Conservation (phyloP, 208 protist genomes). For the Leishmania tropica region DNA sequence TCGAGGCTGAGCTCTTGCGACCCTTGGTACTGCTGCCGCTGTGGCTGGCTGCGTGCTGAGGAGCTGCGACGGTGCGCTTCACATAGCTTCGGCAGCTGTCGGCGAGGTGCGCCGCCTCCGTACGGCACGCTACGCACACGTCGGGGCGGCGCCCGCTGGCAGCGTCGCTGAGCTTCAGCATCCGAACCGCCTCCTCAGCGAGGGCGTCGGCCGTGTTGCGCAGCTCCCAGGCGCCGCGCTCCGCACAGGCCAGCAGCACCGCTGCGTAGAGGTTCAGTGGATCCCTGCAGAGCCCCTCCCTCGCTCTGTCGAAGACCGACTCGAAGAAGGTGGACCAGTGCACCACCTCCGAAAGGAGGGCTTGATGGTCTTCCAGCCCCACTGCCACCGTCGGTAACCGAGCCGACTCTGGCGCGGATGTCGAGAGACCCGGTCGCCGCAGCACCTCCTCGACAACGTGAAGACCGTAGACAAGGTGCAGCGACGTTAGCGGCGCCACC, state of each 20-base stretch:
- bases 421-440: not conserved
- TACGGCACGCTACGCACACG: conserved; percentile 35
- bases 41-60: not conserved
- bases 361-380: conserved; percentile 24
- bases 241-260: conserved; percentile 49
- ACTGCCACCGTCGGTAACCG: not conserved
- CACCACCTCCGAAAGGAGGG: conserved; percentile 33
- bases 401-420: not conserved
- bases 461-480: conserved; percentile 44
- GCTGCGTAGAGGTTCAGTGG: conserved; percentile 38
- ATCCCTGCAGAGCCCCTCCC: conserved; percentile 42
- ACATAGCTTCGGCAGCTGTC: conserved; percentile 26
- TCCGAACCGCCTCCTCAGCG: conserved; percentile 29
- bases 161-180: conserved; percentile 20
- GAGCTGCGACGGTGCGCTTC: conserved; percentile 4
- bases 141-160: conserved; percentile 22
- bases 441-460: conserved; percentile 40
- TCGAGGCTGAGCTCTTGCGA: not conserved
- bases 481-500: conserved; percentile 36
- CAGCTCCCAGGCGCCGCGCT: conserved; percentile 27
- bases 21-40: not conserved
- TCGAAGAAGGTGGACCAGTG: conserved; percentile 53
- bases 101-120: conserved; percentile 16
- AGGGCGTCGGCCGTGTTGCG: conserved; percentile 30
- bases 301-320: conserved; percentile 39